Conservation (phyloP, 768 basidiomycete species). For the Psilocybe azurescens region DNA sequence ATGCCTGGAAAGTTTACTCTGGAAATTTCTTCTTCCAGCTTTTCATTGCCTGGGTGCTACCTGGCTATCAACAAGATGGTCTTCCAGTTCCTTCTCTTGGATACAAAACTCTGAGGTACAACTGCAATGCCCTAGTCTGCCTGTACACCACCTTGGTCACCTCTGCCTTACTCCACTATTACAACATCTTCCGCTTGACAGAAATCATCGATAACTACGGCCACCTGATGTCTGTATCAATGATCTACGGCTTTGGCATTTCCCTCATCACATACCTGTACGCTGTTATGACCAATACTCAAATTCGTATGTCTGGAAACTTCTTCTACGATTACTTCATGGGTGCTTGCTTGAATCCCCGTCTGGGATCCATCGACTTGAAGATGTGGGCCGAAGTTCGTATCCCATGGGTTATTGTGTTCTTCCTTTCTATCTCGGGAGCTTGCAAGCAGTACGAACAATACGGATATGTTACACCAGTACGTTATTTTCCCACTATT, state of each 20-base stretch:
- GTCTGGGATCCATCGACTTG: slow-evolving; percentile 88
- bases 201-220: slow-evolving; percentile 97
- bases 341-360: slow-evolving; percentile 94
- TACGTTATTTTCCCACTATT: slow-evolving; percentile 40
- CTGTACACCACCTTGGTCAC: slow-evolving; percentile 85
- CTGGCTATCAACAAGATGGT: slow-evolving; percentile 93
- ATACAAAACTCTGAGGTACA: slow-evolving; percentile 93
- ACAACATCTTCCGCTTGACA: slow-evolving; percentile 86
- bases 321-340: slow-evolving; percentile 96
- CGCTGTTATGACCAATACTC: slow-evolving; percentile 76
- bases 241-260: slow-evolving; percentile 88
- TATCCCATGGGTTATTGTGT: slow-evolving; percentile 96
- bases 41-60: slow-evolving; percentile 87
- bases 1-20: slow-evolving; percentile 90
- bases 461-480: slow-evolving; percentile 90
- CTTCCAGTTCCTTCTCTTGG: slow-evolving; percentile 94
- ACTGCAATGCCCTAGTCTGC: slow-evolving; percentile 92
- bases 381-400: slow-evolving; percentile 99
- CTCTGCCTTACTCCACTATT: slow-evolving; percentile 76
- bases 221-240: slow-evolving; percentile 92
- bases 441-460: slow-evolving; percentile 95
- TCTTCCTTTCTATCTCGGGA: slow-evolving; percentile 91
- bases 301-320: slow-evolving; percentile 94
- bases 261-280: slow-evolving; percentile 83
- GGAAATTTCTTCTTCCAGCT: slow-evolving; percentile 91